Percentiles rank a stretch among this genome's conserved stretches.
Evolutionary conservation across 257 asterid species (phyloP).

Genomic region (Osmanthus fragrans): DNA sequence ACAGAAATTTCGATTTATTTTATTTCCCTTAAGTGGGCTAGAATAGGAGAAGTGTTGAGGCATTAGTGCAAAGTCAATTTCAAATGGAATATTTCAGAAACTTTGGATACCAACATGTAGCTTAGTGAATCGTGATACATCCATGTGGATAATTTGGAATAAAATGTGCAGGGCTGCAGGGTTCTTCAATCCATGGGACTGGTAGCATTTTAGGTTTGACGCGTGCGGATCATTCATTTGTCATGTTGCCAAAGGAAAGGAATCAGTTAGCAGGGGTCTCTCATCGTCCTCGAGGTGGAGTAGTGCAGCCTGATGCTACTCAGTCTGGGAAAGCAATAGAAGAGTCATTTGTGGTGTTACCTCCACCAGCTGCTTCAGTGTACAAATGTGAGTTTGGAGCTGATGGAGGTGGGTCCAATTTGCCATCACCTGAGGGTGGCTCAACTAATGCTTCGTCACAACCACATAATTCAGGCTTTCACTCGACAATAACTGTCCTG

Average conservation of each 20-base stretch:
- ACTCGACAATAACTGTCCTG: constrained; percentile 81
- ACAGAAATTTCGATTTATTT: background rate
- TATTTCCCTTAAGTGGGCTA: constrained; percentile 8
- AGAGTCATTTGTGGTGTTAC: constrained; percentile 93
- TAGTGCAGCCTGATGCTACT: constrained; percentile 51
- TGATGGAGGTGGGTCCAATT: constrained; percentile 63
- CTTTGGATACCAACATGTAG: background rate
- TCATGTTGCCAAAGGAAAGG: constrained; percentile 84
- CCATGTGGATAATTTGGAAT: constrained; percentile 27
- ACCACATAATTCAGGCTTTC: constrained; percentile 79
- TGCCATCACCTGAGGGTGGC: constrained; percentile 63
- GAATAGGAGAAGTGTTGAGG: constrained; percentile 4
- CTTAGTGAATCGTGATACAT: constrained; percentile 6
- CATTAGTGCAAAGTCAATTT: constrained; percentile 8
- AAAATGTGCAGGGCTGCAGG: constrained; percentile 69
- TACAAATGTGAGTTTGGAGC: constrained; percentile 71
- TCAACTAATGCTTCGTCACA: constrained; percentile 45
- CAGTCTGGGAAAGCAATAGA: constrained; percentile 86
- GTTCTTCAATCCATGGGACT: constrained; percentile 64
- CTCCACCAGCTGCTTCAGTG: constrained; percentile 99
- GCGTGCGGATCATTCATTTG: constrained; percentile 83
- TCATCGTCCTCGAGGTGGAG: constrained; percentile 71
- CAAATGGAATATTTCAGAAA: background rate
- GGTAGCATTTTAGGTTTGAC: constrained; percentile 66
- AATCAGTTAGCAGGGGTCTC: constrained; percentile 63